Conservation (phyloP, 108 stramenopile species). For the Nitzschia palea region DNA sequence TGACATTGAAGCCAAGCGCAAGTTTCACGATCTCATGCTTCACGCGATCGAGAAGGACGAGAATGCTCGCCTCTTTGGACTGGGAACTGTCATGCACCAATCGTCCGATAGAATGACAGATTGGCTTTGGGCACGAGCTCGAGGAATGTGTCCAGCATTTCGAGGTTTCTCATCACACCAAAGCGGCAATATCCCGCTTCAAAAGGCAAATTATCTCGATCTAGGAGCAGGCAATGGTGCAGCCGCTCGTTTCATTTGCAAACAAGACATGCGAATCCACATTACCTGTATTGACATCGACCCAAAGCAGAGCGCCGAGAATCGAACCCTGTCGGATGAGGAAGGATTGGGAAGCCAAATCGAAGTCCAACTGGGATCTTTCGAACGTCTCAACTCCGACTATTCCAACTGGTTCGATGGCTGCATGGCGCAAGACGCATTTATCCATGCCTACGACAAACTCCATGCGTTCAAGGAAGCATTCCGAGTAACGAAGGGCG, state of each 20-base stretch:
- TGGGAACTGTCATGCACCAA: constrained; percentile 35
- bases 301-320: constrained; percentile 41
- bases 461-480: constrained; percentile 44
- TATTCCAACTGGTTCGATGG: constrained; percentile 49
- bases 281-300: constrained; percentile 46
- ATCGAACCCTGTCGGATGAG: constrained; percentile 29
- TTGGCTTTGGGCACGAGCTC: constrained; percentile 25
- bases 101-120: constrained; percentile 36
- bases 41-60: constrained; percentile 27
- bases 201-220: constrained; percentile 19
- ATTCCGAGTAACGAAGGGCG: constrained; percentile 53
- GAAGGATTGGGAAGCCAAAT: constrained; percentile 37
- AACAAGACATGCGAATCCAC: constrained; percentile 34
- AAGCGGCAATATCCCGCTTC: constrained; percentile 4
- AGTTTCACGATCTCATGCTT: constrained; percentile 28
- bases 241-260: constrained; percentile 28
- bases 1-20: constrained; percentile 21
- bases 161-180: constrained; percentile 14
- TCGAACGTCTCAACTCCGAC: constrained; percentile 34
- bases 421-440: constrained; percentile 60
- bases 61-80: constrained; percentile 23
- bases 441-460: constrained; percentile 55
- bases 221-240: constrained; percentile 35
- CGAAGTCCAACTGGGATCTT: constrained; percentile 36
- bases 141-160: constrained; percentile 22